Base-by-base conservation (phyloP, 2,329 filamentous ascomycete genomes). In the Trichophyton schoenleinii region DNA sequence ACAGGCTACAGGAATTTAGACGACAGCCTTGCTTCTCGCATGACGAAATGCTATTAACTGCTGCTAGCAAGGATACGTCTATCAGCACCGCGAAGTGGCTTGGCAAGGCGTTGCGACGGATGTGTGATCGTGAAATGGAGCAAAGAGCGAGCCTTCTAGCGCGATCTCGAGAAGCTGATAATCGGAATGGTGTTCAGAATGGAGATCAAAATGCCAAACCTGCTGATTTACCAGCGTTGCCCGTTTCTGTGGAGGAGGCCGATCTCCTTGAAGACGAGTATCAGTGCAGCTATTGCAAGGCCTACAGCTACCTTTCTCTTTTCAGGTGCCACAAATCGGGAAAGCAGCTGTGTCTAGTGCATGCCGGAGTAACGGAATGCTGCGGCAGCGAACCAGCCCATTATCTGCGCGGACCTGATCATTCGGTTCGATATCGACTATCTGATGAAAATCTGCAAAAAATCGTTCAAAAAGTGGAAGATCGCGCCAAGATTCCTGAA, bases 11-110 rank as follows among this genome's bases (percentile, higher is more conserved):
- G 67, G 82, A 87, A 58, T 99, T 96, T 72, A 83, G 92, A 61
- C 84, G 91, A 61, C 91, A 96, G 66, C 91, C 94, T 0, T 97
- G 94, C 72, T 99, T 99, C 72, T 97, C 92, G 0, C 94, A 99
- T 66, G 94, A 99, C 68, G 94, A 99, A 72, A 77, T 99, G 22
- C 79, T 99, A 2, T 86, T 95, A 77, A 96, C 92, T 1, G 94
- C 94, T 6, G 90, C 91, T 5, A 85, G 89, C 66, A 87, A 84
- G 68, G 86, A 91, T 66, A 82, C 85, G 1, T 85, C 84, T 0
- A 97, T 99, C 61, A 88, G 89, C 67, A 96, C 90, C 1, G 90
- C 94, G 0, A 96, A 94, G 74, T 99, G 94, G 94, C 80, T 99
- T 15, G 88, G 87, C 1, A 92, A 92, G 0, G 94, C 94, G 1